Evolutionary conservation across 2,329 filamentous ascomycete genomes (phyloP).

Genomic region (Diaporthe caulivora): DNA sequence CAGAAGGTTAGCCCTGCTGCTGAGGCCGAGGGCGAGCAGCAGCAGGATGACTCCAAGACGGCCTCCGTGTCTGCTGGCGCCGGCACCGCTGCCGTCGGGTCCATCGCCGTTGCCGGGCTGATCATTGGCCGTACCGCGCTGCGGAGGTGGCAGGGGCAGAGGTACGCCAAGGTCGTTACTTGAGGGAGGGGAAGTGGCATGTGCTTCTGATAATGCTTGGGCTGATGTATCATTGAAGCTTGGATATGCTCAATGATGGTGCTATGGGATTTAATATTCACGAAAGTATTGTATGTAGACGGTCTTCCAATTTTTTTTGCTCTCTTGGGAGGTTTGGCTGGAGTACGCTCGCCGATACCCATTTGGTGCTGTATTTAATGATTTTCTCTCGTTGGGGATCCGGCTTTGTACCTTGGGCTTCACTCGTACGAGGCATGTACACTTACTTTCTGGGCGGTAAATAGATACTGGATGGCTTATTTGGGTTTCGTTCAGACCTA

Average conservation of each 20-base stretch:
- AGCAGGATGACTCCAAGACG: neutral
- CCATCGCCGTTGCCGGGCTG: neutral
- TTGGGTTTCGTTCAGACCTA: neutral
- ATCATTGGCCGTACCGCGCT: conserved; percentile 11
- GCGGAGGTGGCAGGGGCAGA: conserved; percentile 22
- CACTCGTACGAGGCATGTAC: neutral
- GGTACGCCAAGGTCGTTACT: neutral
- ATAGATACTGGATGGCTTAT: neutral
- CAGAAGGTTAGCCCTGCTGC: conserved; percentile 12
- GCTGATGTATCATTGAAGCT: neutral
- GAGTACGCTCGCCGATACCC: conserved; percentile 27
- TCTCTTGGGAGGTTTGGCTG: neutral
- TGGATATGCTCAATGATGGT: conserved; percentile 4
- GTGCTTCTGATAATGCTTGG: conserved; percentile 20
- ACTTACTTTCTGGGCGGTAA: neutral
- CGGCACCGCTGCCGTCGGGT: neutral
- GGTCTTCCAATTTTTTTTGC: neutral
- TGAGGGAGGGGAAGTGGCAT: neutral
- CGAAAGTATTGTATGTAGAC: conserved; percentile 8
- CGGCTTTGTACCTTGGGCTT: neutral
- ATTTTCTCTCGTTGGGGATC: neutral
- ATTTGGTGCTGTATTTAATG: conserved; percentile 19
- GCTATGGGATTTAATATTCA: neutral
- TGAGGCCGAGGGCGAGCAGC: neutral
- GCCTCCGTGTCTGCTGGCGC: conserved; percentile 1